Evolutionary conservation across 78 protist species (phyloP), one percentile per base, ranked within the genome.

Genomic region (Dictyostelium intermedium): DNA sequence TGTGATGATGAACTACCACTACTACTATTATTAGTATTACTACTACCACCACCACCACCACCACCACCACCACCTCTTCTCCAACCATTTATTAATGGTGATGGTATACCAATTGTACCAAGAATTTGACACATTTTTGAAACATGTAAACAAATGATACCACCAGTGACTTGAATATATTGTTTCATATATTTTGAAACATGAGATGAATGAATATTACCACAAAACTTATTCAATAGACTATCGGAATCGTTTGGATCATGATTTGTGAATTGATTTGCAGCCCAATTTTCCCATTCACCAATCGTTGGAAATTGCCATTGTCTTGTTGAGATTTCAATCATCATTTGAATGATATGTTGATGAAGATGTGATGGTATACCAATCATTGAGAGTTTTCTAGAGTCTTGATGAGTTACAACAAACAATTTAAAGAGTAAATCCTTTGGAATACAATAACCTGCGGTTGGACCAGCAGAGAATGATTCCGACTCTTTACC

Each of bases 371-470:
- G 96, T 23, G 11, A 3, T n/a, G 96, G 87, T 37, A 92, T 77
- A 60, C 96, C 96, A 23, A 92, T n/a, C n/a, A 84, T 84, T n/a
- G 91, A 73, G 2, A 92, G 85, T 61, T 92, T 92, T 27, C 86
- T 7, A 9, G 63, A 27, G 16, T 92, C 91, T 80, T 92, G 96
- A 39, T 85, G 91, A 25, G 96, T 84, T 14, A 92, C 96, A 35
- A 92, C 91, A 73, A 92, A 92, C 25, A 82, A 43, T 82, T 92
- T 92, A 27, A 92, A 92, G 1, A 92, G 61, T 34, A 92, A 37
- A 69, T 92, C 96, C 45, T 92, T 92, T 43, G 96, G 96, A 14
- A 92, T 92, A 61, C 96, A 92, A 50, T 92, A 92, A 11, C 96
- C 96, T 13, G 96, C 96, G 2, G 96, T 92, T 4, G 96, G 96